phyloP scores from a whole-genome alignment of 169 alveolate species.

The Plasmodium fragile region DNA sequence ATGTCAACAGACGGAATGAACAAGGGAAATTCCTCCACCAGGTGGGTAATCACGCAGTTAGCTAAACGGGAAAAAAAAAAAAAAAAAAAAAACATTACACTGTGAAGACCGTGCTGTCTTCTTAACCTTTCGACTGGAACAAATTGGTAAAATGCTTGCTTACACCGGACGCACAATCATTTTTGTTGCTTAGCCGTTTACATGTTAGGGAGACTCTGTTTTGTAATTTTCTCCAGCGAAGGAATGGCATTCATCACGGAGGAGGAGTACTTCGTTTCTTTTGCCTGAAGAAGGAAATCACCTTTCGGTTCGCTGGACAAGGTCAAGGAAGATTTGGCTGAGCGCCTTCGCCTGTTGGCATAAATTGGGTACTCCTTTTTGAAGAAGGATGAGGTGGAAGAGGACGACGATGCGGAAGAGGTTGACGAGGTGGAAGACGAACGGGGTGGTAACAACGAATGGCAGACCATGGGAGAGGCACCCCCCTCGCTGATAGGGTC shows the following conservation, averaged over 20 bases:
- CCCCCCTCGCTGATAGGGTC: slow-evolving; percentile 28
- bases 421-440: neutral
- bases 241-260: slow-evolving; percentile 39
- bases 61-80: neutral
- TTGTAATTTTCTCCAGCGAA: slow-evolving; percentile 47
- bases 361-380: slow-evolving; percentile 19
- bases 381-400: slow-evolving; percentile 11
- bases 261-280: slow-evolving; percentile 39
- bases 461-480: neutral
- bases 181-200: neutral
- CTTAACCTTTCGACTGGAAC: neutral
- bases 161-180: neutral
- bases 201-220: neutral
- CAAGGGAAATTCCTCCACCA: neutral
- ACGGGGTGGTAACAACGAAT: neutral
- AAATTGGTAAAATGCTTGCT: neutral
- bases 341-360: neutral
- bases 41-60: neutral
- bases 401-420: slow-evolving; percentile 13
- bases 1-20: neutral
- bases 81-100: neutral
- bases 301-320: slow-evolving; percentile 2
- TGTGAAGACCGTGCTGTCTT: neutral
- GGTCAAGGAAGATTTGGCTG: neutral
- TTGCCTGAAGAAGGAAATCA: slow-evolving; percentile 34